Base-by-base conservation (phyloP, 148 eudicot genomes). In the Heliamphora exappendiculata region DNA sequence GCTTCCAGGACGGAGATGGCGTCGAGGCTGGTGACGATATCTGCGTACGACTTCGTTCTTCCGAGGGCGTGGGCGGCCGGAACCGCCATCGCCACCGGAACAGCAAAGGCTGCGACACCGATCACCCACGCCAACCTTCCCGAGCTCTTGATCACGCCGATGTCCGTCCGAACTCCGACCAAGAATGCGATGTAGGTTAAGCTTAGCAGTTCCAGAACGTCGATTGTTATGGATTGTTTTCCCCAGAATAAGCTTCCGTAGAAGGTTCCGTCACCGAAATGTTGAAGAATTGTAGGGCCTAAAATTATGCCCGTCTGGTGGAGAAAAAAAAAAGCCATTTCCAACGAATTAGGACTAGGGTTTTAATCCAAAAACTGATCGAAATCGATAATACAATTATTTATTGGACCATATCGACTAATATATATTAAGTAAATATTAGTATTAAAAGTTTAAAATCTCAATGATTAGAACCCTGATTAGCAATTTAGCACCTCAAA, bases 131-230 rank as follows among this genome's bases (percentile, higher is more conserved):
- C 45, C 34, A 63, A 42, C 45, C n/a, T 77, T 59, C 80, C 74
- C 2, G 75, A 41, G 16, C 57, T n/a, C 51, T 44, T 58, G 45
- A 77, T 44, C 58, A 77, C 47, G 12, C 9, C 0, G 22, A 70
- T 51, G 49, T 77, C 80, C 0, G 75, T 77, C 33, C 68, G 49
- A 28, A 77, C 68, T 33, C 80, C 80, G 33, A 77, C 68, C 45
- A 77, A 45, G 68, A 77, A 77, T 47, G 39, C 10, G 17, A 55
- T 31, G 73, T 42, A 77, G 20, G 37, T 8, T 53, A 77, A 47
- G 39, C 74, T 42, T 20, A 69, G 19, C 5, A 69, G 57, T 22
- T 69, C 80, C 8, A 77, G 62, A 1, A 70, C 68, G 12, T 77
- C 75, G 1, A 51, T 19, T 20, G 70, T 33, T 14, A 22, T 6